Percentiles rank a stretch among this genome's conserved stretches.
Conservation (phyloP, 768 basidiomycete genomes). For the Suillus placidus region DNA sequence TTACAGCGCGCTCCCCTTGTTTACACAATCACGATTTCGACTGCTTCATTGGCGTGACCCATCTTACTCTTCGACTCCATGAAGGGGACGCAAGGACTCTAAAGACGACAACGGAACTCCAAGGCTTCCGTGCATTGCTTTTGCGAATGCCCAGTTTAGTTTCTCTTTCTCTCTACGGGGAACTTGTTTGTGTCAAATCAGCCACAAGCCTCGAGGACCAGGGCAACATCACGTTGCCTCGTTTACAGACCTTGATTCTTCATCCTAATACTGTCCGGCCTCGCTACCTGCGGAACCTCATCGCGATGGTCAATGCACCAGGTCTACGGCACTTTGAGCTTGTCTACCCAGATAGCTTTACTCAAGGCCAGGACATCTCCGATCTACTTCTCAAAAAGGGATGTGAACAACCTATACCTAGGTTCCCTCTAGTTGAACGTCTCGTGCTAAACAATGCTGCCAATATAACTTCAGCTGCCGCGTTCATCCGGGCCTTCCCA, state of each 20-base stretch:
- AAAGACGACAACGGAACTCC: constrained; percentile 33
- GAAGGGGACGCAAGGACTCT: constrained; percentile 29
- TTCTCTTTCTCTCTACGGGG: constrained; percentile 31
- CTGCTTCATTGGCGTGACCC: constrained; percentile 25
- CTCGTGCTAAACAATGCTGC: constrained; percentile 30
- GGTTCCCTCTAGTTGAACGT: constrained; percentile 31
- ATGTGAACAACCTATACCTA: constrained; percentile 13
- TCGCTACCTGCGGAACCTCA: constrained; percentile 33
- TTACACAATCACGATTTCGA: constrained; percentile 19
- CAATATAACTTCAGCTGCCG: constrained; percentile 23
- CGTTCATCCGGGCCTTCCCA: constrained; percentile 33
- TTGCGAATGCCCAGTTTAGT: constrained; percentile 25
- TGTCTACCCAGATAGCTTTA: constrained; percentile 33
- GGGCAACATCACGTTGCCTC: constrained; percentile 22
- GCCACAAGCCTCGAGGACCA: constrained; percentile 13
- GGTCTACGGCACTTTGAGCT: constrained; percentile 35
- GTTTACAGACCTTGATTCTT: constrained; percentile 33
- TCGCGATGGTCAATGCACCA: constrained; percentile 31
- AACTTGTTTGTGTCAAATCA: constrained; percentile 30
- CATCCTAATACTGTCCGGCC: constrained; percentile 35
- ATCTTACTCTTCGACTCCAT: constrained; percentile 31
- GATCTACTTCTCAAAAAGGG: constrained; percentile 26
- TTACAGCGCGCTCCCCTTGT: constrained; percentile 23
- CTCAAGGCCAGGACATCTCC: constrained; percentile 29
- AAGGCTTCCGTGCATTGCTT: constrained; percentile 29